These are phyloP conservation scores for Pseudogymnoascus sp. DNA, from an alignment of 2,329 filamentous ascomycete species.

Conservation along the genomic window DNA sequence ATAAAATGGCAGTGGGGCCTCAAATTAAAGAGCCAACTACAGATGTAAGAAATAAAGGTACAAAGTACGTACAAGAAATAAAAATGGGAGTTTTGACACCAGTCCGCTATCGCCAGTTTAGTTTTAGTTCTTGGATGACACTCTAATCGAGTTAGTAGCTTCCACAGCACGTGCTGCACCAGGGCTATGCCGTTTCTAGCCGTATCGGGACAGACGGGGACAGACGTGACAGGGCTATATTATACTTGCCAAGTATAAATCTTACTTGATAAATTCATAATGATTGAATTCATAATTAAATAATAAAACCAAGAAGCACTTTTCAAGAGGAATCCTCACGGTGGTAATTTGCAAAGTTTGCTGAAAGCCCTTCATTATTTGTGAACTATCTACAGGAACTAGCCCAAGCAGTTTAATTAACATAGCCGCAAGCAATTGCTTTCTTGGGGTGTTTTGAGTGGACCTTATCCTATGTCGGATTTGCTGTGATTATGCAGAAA, in stretches of 20 bases:
- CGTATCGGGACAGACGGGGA: not conserved
- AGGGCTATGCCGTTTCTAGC: not conserved
- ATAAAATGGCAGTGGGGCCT: slow-evolving; percentile 5
- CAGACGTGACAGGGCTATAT: not conserved
- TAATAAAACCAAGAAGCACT: not conserved
- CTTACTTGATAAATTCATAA: no score
- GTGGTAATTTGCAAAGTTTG: not conserved
- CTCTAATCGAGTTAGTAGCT: not conserved
- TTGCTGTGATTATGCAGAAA: slow-evolving; percentile 3
- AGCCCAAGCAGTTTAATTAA: not conserved
- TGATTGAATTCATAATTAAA: no score
- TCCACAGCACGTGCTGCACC: not conserved
- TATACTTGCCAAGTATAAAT: not conserved
- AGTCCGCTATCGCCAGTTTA: not conserved
- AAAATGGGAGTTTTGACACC: not conserved
- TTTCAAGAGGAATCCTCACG: not conserved
- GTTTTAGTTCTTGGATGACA: not conserved
- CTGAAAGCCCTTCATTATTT: not conserved
- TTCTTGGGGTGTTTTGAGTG: not conserved
- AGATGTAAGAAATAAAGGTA: not conserved
- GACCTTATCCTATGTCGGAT: slow-evolving; percentile 7
- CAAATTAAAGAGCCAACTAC: not conserved
- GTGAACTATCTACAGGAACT: slow-evolving; percentile 1
- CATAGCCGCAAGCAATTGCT: slow-evolving; percentile 3
- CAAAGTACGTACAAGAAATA: slow-evolving; percentile 4